Evolutionary conservation across 75 land plant genomes (phyloP), one percentile per base, ranked within the genome.

Genomic region (Azolla pinnata): DNA sequence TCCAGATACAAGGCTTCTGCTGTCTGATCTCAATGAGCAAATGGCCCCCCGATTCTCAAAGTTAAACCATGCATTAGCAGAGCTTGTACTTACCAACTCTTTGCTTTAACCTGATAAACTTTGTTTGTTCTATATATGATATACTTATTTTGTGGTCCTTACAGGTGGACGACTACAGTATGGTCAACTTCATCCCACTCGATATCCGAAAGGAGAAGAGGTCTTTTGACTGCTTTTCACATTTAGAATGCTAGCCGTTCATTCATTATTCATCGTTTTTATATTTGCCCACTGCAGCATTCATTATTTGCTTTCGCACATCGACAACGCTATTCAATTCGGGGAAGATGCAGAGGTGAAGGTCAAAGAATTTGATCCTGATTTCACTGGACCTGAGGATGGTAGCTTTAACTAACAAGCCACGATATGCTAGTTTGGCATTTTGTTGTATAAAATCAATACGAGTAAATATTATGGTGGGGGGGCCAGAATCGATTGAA

Each of bases 341-440:
- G 97, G 96, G 29, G 98, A 93, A 67, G 87, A 93, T 67, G 84
- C 87, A 20, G 98, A 93, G 60, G 96, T 90, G 52, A 93, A 93
- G 76, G 45, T 85, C 18, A 88, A 64, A 70, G 98, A 93, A 48
- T 79, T 86, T 44, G 98, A 88, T 58, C 84, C 84, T 3, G 85
- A 76, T n/a, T 52, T 52, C 24, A 52, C 29, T 52, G 54, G 29
- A 25, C 29, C 54, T 19, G 33, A 62, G 4, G 35, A 58, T 8
- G 33, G 31, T n/a, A 27, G 33, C 23, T 69, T 64, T 67, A n/a
- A n/a, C n/a, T n/a, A n/a, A n/a, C n/a, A n/a, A n/a, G n/a, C n/a
- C n/a, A n/a, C n/a, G n/a, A n/a, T n/a, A n/a, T n/a, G n/a, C n/a
- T n/a, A n/a, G n/a, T n/a, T n/a, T n/a, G n/a, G n/a, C n/a, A n/a